Conservation (phyloP, 768 basidiomycete species). For the Panellus pusillus region DNA sequence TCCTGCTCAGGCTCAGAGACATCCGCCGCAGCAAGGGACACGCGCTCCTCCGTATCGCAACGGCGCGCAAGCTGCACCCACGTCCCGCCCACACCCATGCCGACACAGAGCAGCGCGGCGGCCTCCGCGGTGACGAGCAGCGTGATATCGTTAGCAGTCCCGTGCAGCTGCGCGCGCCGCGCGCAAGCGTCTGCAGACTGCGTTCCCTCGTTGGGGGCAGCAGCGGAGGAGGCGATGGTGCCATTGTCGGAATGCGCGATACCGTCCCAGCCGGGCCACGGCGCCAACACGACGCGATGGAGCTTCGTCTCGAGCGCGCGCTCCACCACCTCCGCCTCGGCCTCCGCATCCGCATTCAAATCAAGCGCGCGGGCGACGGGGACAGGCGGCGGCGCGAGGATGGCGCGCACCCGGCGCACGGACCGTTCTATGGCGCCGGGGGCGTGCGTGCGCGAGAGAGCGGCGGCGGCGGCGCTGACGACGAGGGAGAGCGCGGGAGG, state of each 20-base stretch:
- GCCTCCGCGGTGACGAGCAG: constrained; percentile 53
- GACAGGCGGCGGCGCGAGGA: neutral
- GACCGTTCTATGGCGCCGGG: neutral
- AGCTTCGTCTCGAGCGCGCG: neutral
- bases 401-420: neutral
- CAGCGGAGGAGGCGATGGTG: no score
- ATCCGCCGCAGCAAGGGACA: no score
- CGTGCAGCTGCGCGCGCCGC: constrained; percentile 34
- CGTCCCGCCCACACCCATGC: constrained; percentile 64
- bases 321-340: neutral
- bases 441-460: neutral
- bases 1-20: no score
- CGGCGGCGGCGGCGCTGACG: neutral
- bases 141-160: constrained; percentile 59
- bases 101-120: constrained; percentile 42
- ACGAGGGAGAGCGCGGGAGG: neutral
- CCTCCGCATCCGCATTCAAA: neutral
- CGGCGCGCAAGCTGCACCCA: constrained; percentile 61
- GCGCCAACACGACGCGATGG: neutral
- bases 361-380: neutral
- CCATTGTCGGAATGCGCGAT: no score
- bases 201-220: no score
- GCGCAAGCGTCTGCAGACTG: no score
- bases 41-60: neutral
- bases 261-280: neutral